These are phyloP conservation scores for Aspergillus fijiensis DNA, from an alignment of 2,329 filamentous ascomycete species.

Conservation along the genomic window DNA sequence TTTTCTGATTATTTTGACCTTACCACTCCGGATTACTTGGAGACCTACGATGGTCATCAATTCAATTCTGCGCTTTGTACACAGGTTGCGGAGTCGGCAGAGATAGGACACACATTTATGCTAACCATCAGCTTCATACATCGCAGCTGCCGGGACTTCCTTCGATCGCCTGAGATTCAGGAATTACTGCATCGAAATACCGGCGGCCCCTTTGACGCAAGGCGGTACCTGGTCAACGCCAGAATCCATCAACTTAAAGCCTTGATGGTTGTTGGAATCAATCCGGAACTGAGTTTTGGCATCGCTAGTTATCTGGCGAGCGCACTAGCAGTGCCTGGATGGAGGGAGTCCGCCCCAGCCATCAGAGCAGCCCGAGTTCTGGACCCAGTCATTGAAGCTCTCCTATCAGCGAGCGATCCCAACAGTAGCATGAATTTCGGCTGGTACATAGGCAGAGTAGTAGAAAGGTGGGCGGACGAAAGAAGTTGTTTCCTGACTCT, in stretches of 20 bases:
- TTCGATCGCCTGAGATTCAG: not conserved
- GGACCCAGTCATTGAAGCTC: not conserved
- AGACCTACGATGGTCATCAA: not conserved
- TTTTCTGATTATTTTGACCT: not conserved
- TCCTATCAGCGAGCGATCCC: not conserved
- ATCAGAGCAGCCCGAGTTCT: not conserved
- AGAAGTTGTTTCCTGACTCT: not conserved
- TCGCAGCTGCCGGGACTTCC: not conserved
- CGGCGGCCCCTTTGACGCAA: not conserved
- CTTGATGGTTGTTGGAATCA: not conserved
- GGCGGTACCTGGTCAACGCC: not conserved
- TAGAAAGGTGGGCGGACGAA: not conserved
- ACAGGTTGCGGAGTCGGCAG: not conserved
- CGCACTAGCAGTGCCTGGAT: not conserved
- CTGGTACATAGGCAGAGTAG: not conserved
- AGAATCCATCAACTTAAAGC: not conserved
- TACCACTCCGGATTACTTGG: not conserved
- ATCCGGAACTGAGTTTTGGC: not conserved
- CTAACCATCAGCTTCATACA: not conserved
- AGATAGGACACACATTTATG: not conserved
- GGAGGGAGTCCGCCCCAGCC: not conserved
- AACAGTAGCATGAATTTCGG: not conserved
- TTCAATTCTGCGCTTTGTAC: not conserved
- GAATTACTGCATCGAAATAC: not conserved
- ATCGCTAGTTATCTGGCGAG: not conserved